Percentiles rank a stretch among this genome's conserved stretches.
Conservation (phyloP, 2,329 filamentous ascomycete species). For the Pyrenochaeta sp. region DNA sequence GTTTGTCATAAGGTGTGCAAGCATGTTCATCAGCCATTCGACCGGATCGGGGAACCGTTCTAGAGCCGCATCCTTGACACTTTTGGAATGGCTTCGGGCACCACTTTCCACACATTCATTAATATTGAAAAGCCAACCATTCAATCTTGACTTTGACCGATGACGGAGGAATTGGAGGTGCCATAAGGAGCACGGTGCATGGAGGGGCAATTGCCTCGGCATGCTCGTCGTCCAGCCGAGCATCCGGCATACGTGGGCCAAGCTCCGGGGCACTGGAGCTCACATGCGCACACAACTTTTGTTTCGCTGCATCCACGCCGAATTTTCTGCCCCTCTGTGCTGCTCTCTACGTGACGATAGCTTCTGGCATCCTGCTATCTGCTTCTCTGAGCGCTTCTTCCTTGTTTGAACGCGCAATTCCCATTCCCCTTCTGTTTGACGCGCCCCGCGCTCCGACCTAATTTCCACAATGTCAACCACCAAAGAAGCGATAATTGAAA, state of each 20-base stretch:
- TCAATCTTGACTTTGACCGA: no score
- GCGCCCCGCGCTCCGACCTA: conserved; percentile 9
- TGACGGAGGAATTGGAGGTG: neutral
- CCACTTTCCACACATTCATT: neutral
- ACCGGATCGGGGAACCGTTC: neutral
- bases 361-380: neutral
- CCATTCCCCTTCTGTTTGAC: conserved; percentile 1
- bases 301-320: conserved; percentile 17
- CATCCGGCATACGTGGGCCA: conserved; percentile 30
- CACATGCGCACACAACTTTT: conserved; percentile 31
- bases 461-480: conserved; percentile 32
- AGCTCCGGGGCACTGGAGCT: conserved; percentile 38
- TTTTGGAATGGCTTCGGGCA: neutral
- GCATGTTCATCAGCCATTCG: conserved; percentile 2
- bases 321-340: conserved; percentile 8
- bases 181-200: conserved; percentile 7
- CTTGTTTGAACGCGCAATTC: conserved; percentile 10
- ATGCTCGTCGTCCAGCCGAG: conserved; percentile 26
- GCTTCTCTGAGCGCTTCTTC: conserved; percentile 4
- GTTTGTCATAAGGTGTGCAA: neutral
- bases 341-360: conserved; percentile 1
- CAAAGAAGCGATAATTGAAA: conserved; percentile 33
- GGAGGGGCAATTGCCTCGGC: conserved; percentile 31
- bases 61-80: neutral
- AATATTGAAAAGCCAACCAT: no score